These are phyloP conservation scores for Mycena latifolia DNA, from an alignment of 768 basidiomycete species.

Conservation along the genomic window DNA sequence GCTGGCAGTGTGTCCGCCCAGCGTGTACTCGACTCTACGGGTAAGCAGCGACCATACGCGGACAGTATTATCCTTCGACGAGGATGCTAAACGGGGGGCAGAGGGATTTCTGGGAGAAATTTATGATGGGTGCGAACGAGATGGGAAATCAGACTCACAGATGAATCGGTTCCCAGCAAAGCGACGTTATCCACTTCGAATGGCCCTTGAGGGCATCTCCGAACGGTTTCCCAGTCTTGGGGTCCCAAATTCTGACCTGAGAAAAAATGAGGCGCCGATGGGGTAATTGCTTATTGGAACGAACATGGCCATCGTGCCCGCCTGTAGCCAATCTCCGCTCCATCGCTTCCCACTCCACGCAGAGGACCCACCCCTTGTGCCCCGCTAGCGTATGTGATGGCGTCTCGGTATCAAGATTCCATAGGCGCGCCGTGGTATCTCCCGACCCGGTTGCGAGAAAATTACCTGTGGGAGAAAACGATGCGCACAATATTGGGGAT, in stretches of 20 bases:
- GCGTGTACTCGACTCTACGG: conserved; percentile 80
- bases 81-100: conserved; percentile 89
- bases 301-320: conserved; percentile 92
- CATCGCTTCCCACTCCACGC: conserved; percentile 96
- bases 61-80: conserved; percentile 96
- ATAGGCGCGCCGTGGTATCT: conserved; percentile 91
- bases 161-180: conserved; percentile 97
- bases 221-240: conserved; percentile 88
- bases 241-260: conserved; percentile 91
- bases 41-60: conserved; percentile 91
- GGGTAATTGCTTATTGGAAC: conserved; percentile 33
- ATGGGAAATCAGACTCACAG: conserved; percentile 62
- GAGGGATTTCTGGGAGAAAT: conserved; percentile 70
- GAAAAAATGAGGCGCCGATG: conserved; percentile 1
- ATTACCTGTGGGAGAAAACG: conserved; percentile 94
- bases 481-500: conserved; percentile 93
- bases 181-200: conserved; percentile 94
- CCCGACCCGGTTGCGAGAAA: conserved; percentile 95
- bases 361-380: conserved; percentile 96
- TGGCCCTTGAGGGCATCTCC: conserved; percentile 95
- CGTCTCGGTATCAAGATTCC: conserved; percentile 94
- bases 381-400: conserved; percentile 90
- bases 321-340: conserved; percentile 93
- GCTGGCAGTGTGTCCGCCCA: conserved; percentile 94
- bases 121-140: conserved; percentile 9